phyloP scores from a whole-genome alignment of 768 basidiomycete species.

The Saitozyma sp. region DNA sequence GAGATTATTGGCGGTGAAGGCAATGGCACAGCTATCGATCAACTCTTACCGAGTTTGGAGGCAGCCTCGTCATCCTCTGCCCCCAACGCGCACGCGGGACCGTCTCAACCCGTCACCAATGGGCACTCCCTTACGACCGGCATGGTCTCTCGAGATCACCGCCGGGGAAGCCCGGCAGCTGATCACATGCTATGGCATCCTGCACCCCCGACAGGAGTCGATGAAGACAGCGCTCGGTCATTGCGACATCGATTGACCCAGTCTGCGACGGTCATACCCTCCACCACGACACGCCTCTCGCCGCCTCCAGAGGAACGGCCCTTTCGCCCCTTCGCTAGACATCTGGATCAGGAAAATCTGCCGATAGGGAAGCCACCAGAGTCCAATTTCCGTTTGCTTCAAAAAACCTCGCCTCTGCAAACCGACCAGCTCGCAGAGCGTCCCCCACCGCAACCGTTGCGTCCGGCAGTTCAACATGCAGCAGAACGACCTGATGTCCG shows the following conservation, averaged over 20 bases:
- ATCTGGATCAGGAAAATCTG: constrained; percentile 18
- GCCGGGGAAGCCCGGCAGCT: too few relatives aligned
- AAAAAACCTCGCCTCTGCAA: too few relatives aligned
- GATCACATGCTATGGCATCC: background rate
- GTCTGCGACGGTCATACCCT: background rate
- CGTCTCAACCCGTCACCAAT: too few relatives aligned
- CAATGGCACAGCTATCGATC: too few relatives aligned
- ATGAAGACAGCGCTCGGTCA: background rate
- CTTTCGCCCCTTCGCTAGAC: constrained; percentile 14
- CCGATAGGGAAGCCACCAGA: constrained; percentile 1
- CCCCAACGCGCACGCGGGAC: too few relatives aligned
- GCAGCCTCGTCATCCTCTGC: too few relatives aligned
- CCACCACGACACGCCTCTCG: background rate
- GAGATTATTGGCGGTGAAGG: too few relatives aligned
- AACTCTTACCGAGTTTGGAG: too few relatives aligned
- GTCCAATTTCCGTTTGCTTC: background rate
- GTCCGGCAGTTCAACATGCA: constrained; percentile 1
- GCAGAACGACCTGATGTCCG: too few relatives aligned
- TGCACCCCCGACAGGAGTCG: background rate
- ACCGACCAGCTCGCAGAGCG: constrained; percentile 4
- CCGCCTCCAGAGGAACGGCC: constrained; percentile 13
- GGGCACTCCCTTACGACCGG: too few relatives aligned
- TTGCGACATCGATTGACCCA: background rate
- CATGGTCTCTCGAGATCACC: too few relatives aligned
- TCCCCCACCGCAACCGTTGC: constrained; percentile 15